These are phyloP conservation scores for Croton laevigatus DNA, from an alignment of 441 rosid genomes.

Conservation along the genomic window DNA sequence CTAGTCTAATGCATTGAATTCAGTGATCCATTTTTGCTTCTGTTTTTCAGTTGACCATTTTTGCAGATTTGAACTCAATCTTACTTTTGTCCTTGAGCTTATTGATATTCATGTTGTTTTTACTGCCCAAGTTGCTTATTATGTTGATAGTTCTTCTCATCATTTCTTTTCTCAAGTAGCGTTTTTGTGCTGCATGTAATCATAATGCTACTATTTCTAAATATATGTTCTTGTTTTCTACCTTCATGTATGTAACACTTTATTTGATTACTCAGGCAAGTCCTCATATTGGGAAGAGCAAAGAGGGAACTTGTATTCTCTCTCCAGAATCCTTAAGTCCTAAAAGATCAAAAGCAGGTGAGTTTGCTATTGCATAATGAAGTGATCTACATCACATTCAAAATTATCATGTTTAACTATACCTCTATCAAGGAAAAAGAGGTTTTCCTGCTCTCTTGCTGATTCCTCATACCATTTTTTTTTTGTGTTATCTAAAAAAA, in stretches of 20 bases:
- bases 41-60: not conserved
- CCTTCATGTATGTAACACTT: not conserved
- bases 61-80: not conserved
- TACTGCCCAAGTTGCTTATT: no score
- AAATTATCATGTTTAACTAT: not conserved
- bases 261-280: slow-evolving; percentile 35
- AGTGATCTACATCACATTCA: not conserved
- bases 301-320: slow-evolving; percentile 19
- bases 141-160: no score
- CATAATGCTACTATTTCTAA: slow-evolving; percentile 2
- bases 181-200: not conserved
- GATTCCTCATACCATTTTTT: not conserved
- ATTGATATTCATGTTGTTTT: no score
- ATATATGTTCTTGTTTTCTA: not conserved
- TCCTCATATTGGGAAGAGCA: slow-evolving; percentile 25
- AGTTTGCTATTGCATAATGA: slow-evolving; percentile 15
- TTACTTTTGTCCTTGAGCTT: slow-evolving; percentile 3
- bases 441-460: not conserved
- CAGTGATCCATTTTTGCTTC: not conserved
- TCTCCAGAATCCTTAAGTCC: slow-evolving; percentile 45
- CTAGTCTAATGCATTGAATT: not conserved
- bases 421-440: not conserved
- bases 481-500: not conserved
- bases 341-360: slow-evolving; percentile 75
- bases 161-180: no score